Evolutionary conservation across 805 yeast species (phyloP), one percentile per base, ranked within the genome.

Genomic region (Starmerella floricola): DNA sequence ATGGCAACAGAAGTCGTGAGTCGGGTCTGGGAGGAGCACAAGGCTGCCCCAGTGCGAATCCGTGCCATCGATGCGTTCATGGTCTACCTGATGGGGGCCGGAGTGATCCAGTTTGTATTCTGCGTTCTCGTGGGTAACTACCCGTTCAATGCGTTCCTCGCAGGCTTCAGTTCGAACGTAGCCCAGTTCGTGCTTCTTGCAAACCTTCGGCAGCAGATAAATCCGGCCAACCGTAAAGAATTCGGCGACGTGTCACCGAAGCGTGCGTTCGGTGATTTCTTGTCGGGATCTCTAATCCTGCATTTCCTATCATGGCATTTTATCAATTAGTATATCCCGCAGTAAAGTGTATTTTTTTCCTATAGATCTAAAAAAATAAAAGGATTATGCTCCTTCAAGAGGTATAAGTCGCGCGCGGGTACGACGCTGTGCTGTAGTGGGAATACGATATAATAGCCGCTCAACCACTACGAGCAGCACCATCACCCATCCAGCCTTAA

Each of bases 121-220:
- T 81, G 82, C 51, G 52, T 78, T 32, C 47, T 85, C 12, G 74
- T 86, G 35, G 94, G 96, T 29, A 84, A 75, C 54, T 91, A 80
- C 52, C 99, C 99, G 15, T 91, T 91, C 72, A 91, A 91, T 63
- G 97, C 95, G 19, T 91, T 91, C 59, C 69, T 91, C 46, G 88
- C 94, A 17, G 97, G 97, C 1, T 91, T 91, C 59, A 73, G 80
- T 42, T 68, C 85, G 18, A 83, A 96, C 34, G 96, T 91, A 38
- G 97, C 94, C 12, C 97, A 91, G 62, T 91, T 91, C 60, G 97
- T 91, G 20, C 71, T 91, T 49, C 76, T 93, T 11, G 67, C 65
- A n/a, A 45, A 52, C 28, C 49, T 91, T 56, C 71, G 97, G 56
- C 70, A 88, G 56, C 96, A 87, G 58, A 67, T 71, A 45, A 62